These are phyloP conservation scores for Gynandropsis gynandra DNA, from an alignment of 345 rosid genomes.

Conservation along the genomic window DNA sequence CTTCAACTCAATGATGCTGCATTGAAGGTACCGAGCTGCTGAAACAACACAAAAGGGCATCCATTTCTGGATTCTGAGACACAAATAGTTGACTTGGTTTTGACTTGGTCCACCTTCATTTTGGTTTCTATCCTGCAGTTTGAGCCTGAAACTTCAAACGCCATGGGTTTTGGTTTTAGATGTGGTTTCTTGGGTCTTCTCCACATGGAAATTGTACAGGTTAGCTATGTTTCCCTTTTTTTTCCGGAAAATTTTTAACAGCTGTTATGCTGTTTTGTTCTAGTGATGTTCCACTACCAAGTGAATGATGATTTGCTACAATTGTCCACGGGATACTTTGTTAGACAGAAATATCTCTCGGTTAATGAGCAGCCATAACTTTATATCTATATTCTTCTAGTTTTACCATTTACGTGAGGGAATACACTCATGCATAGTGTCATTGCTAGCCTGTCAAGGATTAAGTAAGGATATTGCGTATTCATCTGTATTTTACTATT, in stretches of 20 bases:
- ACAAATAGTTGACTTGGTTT: background rate
- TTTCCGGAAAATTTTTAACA: background rate
- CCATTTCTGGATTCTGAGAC: slow-evolving; percentile 8
- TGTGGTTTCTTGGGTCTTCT: slow-evolving; percentile 99
- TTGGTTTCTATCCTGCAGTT: slow-evolving; percentile 47
- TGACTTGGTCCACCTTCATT: background rate
- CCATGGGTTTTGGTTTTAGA: slow-evolving; percentile 99
- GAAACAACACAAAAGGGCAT: background rate
- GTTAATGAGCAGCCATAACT: background rate
- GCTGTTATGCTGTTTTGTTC: background rate
- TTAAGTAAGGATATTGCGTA: too few species aligned
- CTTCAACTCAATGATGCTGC: slow-evolving; percentile 98
- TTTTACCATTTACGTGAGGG: background rate
- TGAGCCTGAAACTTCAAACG: slow-evolving; percentile 96
- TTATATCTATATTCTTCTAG: background rate
- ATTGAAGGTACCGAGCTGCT: slow-evolving; percentile 49
- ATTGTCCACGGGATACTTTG: slow-evolving; percentile 1
- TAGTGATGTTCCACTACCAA: too few species aligned
- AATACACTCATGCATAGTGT: too few species aligned
- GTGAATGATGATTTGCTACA: slow-evolving; percentile 3
- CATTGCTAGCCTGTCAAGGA: too few species aligned
- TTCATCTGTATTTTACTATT: too few species aligned
- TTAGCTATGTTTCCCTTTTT: slow-evolving; percentile 24
- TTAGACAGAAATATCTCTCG: background rate
- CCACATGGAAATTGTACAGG: slow-evolving; percentile 99